Evolutionary conservation across 768 basidiomycete genomes (phyloP).

Genomic region (Mycena latifolia): DNA sequence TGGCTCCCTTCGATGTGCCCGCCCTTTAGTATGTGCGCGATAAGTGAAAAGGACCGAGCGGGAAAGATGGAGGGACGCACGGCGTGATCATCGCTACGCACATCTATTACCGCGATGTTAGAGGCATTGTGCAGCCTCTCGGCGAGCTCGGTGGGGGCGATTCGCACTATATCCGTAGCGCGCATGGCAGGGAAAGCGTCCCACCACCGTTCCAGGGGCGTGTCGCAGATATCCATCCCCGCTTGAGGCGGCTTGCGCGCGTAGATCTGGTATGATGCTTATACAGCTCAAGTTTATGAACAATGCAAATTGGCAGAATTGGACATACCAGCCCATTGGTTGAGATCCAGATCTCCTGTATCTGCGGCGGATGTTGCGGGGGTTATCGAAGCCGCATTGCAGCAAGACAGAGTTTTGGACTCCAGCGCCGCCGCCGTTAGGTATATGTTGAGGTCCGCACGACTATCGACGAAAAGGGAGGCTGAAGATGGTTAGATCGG

Average conservation of each 20-base stretch:
- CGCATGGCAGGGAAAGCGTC: slow-evolving; percentile 61
- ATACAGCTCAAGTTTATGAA: neutral
- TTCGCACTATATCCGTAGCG: slow-evolving; percentile 51
- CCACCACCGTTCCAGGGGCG: slow-evolving; percentile 61
- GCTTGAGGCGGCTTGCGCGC: slow-evolving; percentile 50
- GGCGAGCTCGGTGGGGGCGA: slow-evolving; percentile 3
- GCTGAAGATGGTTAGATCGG: slow-evolving; percentile 46
- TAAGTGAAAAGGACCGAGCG: neutral
- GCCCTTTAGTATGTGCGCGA: slow-evolving; percentile 48
- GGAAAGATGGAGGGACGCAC: slow-evolving; percentile 45
- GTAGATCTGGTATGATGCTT: slow-evolving; percentile 63
- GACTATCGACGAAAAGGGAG: slow-evolving; percentile 52
- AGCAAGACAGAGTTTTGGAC: slow-evolving; percentile 14
- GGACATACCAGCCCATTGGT: slow-evolving; percentile 58
- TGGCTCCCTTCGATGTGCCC: slow-evolving; percentile 66
- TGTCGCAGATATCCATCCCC: neutral
- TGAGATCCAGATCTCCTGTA: slow-evolving; percentile 48
- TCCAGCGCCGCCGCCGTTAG: slow-evolving; percentile 29
- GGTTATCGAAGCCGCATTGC: slow-evolving; percentile 21
- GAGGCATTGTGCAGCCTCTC: slow-evolving; percentile 43
- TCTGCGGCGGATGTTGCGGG: slow-evolving; percentile 11
- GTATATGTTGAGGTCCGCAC: slow-evolving; percentile 56
- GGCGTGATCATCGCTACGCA: slow-evolving; percentile 59
- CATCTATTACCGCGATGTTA: slow-evolving; percentile 62
- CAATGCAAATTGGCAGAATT: neutral